Evolutionary conservation across 164 flowering plant genomes (phyloP).

Genomic region (Paratinospora sagittata): DNA sequence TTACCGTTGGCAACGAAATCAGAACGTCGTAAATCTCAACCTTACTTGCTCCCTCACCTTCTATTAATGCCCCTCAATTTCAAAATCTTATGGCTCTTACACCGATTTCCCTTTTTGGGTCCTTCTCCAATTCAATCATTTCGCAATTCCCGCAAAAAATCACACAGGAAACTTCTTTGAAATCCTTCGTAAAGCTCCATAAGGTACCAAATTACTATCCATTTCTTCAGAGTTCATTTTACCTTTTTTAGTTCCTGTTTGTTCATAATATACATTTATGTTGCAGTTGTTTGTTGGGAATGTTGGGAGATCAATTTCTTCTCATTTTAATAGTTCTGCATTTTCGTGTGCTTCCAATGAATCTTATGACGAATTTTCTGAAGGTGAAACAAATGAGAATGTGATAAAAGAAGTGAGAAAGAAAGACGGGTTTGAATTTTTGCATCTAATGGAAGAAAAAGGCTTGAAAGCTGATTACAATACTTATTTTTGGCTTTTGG

Average conservation of each 20-base stretch:
- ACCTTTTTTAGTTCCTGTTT: neutral
- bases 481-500: slow-evolving; percentile 22
- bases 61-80: neutral
- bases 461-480: slow-evolving; percentile 21
- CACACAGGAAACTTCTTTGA: neutral
- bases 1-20: neutral
- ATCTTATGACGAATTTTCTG: neutral
- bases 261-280: neutral
- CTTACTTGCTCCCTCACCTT: neutral
- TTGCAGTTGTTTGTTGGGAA: slow-evolving; percentile 23
- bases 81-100: slow-evolving; percentile 19
- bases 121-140: slow-evolving; percentile 20
- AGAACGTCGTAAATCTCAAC: neutral
- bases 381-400: slow-evolving; percentile 10
- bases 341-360: neutral
- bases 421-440: slow-evolving; percentile 19
- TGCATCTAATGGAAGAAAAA: slow-evolving; percentile 21
- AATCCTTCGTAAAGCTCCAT: slow-evolving; percentile 11
- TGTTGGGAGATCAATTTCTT: slow-evolving; percentile 16
- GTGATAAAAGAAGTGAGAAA: neutral
- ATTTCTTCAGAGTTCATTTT: neutral
- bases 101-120: slow-evolving; percentile 17
- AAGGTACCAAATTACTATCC: slow-evolving; percentile 17
- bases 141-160: slow-evolving; percentile 20
- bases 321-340: slow-evolving; percentile 12